These are phyloP conservation scores for Phtheirospermum japonicum DNA, from an alignment of 257 asterid genomes.

Conservation along the genomic window DNA sequence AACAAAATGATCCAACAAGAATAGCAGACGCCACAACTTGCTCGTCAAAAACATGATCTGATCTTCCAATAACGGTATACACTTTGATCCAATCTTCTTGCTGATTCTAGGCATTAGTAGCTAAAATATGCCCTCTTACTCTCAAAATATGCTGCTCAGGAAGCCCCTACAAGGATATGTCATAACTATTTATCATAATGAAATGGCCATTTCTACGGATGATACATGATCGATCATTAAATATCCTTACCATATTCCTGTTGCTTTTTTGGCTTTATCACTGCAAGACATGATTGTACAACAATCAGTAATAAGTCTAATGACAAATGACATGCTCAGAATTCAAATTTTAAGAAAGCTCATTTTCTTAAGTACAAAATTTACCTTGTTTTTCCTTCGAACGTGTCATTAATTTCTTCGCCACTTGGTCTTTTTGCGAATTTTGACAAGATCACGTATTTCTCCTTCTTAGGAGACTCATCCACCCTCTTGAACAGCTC, in stretches of 20 bases:
- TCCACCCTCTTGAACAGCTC: slow-evolving; percentile 88
- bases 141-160: slow-evolving; percentile 9
- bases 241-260: slow-evolving; percentile 73
- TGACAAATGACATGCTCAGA: too few species aligned
- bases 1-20: too few species aligned
- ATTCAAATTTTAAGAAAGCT: neutral
- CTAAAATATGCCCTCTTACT: neutral
- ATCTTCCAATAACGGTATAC: too few species aligned
- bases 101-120: neutral
- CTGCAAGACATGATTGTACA: slow-evolving; percentile 41
- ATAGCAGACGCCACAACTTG: too few species aligned
- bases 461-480: slow-evolving; percentile 72
- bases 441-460: slow-evolving; percentile 51
- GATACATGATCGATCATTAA: neutral
- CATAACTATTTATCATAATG: neutral
- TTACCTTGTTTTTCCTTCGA: slow-evolving; percentile 89
- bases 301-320: slow-evolving; percentile 16
- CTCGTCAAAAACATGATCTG: too few species aligned
- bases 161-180: slow-evolving; percentile 1
- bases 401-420: slow-evolving; percentile 76
- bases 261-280: slow-evolving; percentile 46
- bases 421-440: slow-evolving; percentile 67
- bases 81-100: neutral
- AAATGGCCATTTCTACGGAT: neutral
- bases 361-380: neutral